phyloP scores from a whole-genome alignment of 495 filamentous ascomycete genomes.

The Aspergillus campestris region DNA sequence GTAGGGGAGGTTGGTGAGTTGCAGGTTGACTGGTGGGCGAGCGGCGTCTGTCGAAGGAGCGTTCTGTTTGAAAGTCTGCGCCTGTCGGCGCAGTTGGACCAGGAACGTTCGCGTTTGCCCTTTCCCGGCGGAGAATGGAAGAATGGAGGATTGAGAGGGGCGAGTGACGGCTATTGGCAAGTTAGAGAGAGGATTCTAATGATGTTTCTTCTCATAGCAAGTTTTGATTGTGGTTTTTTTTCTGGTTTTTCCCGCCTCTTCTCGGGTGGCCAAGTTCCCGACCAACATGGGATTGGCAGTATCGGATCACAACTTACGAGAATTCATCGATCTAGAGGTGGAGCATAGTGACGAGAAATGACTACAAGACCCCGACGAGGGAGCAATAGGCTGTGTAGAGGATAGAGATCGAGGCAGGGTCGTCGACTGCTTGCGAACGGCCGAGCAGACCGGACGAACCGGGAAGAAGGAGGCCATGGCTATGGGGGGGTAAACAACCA shows the following conservation, averaged over 20 bases:
- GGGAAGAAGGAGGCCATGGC: constrained; percentile 32
- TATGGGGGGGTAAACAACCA: background rate
- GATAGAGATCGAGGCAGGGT: constrained; percentile 19
- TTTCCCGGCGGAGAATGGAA: constrained; percentile 10
- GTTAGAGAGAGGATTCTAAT: constrained; percentile 12
- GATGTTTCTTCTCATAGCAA: background rate
- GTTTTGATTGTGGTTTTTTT: background rate
- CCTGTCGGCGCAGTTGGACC: constrained; percentile 30
- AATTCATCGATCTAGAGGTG: constrained; percentile 17
- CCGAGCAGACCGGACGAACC: constrained; percentile 24
- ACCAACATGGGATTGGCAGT: constrained; percentile 5
- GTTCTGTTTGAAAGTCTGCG: constrained; percentile 33
- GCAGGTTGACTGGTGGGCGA: constrained; percentile 18
- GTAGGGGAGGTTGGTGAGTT: constrained; percentile 51
- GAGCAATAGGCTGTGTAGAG: constrained; percentile 22
- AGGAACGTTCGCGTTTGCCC: constrained; percentile 35
- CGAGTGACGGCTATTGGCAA: background rate
- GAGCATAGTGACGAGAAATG: constrained; percentile 27
- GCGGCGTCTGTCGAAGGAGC: constrained; percentile 18
- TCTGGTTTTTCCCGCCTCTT: background rate
- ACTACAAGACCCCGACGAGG: constrained; percentile 26
- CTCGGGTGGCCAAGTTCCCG: background rate
- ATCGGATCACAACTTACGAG: constrained; percentile 22
- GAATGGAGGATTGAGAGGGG: constrained; percentile 9
- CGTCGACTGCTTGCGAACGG: constrained; percentile 29